These are phyloP conservation scores for Trichoderma harzianum DNA, from an alignment of 2,329 filamentous ascomycete genomes.

Conservation along the genomic window DNA sequence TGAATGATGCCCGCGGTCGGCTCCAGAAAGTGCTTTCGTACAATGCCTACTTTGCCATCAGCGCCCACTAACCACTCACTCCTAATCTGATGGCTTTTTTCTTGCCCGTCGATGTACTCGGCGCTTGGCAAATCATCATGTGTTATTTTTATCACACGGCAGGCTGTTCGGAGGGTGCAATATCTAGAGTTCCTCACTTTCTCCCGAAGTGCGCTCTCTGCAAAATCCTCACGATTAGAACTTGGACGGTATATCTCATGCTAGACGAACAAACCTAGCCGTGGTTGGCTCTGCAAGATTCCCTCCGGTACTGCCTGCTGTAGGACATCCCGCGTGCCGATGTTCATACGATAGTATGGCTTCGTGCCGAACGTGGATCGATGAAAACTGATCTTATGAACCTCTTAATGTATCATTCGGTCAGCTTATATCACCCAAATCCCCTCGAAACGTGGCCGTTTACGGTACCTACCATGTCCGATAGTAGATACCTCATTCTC, in stretches of 20 bases:
- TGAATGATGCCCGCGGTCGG: background rate
- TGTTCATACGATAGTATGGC: background rate
- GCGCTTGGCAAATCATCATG: background rate
- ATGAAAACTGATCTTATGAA: background rate
- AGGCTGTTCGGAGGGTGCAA: background rate
- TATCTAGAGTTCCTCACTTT: background rate
- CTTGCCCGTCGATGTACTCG: background rate
- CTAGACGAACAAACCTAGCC: background rate
- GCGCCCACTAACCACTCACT: background rate
- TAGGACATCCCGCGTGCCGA: background rate
- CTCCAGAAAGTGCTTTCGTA: background rate
- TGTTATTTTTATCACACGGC: background rate
- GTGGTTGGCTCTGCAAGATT: background rate
- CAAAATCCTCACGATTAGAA: background rate
- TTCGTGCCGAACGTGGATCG: background rate
- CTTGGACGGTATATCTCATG: background rate
- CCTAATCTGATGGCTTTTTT: background rate
- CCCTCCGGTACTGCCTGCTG: background rate
- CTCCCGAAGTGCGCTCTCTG: background rate
- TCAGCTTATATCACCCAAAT: background rate
- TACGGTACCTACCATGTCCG: conserved; percentile 31
- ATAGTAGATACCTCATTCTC: background rate
- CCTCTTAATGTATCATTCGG: background rate
- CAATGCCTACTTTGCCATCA: background rate
- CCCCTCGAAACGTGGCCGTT: background rate